Evolutionary conservation across 2,329 filamentous ascomycete genomes (phyloP).

Genomic region (Rhytidhysteron rufulum): DNA sequence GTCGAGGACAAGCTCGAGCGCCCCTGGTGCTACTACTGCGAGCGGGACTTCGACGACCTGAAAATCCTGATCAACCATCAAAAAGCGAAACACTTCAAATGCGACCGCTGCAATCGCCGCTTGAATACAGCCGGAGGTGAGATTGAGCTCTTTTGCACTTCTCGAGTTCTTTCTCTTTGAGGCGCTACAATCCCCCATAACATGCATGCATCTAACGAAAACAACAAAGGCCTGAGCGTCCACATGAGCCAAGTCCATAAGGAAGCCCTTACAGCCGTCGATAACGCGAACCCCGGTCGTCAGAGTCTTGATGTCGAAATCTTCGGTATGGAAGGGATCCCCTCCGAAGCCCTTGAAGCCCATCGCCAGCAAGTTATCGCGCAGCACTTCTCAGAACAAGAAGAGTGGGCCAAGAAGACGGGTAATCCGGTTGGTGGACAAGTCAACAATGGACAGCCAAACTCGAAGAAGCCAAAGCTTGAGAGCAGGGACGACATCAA

Average conservation of each 20-base stretch:
- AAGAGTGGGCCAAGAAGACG: slow-evolving; percentile 74
- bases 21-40: slow-evolving; percentile 99
- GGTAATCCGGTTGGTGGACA: slow-evolving; percentile 70
- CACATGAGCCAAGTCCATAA: slow-evolving; percentile 99
- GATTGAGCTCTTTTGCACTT: slow-evolving; percentile 22
- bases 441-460: slow-evolving; percentile 41
- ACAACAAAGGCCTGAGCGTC: slow-evolving; percentile 72
- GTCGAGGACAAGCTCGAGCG: slow-evolving; percentile 83
- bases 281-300: slow-evolving; percentile 86
- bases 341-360: slow-evolving; percentile 74
- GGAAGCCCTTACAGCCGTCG: slow-evolving; percentile 79
- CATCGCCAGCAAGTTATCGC: slow-evolving; percentile 84
- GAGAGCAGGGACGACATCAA: slow-evolving; percentile 73
- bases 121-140: slow-evolving; percentile 92
- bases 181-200: background rate
- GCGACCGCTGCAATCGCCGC: slow-evolving; percentile 80
- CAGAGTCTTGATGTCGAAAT: slow-evolving; percentile 88
- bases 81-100: slow-evolving; percentile 99
- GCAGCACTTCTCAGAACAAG: slow-evolving; percentile 80
- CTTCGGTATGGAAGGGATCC: slow-evolving; percentile 97
- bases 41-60: slow-evolving; percentile 95
- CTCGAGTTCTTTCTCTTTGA: background rate
- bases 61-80: slow-evolving; percentile 97
- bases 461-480: slow-evolving; percentile 62
- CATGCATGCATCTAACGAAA: slow-evolving; percentile 12